phyloP scores from a whole-genome alignment of 2,329 filamentous ascomycete species.

The Diaporthe caulivora region DNA sequence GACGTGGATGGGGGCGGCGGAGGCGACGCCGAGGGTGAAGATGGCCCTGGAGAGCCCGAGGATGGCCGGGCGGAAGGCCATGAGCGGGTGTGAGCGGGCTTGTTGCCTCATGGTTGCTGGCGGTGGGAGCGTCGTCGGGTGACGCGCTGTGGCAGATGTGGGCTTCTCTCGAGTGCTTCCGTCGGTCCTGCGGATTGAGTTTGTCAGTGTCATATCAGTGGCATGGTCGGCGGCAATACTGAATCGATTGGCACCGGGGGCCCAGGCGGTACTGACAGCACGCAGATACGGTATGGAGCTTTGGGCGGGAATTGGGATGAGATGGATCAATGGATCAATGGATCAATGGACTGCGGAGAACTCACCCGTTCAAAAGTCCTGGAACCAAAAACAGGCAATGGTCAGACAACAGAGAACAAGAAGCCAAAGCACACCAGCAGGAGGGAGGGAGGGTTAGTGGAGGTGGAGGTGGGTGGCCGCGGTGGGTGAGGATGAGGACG shows the following conservation, averaged over 20 bases:
- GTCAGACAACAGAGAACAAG: neutral
- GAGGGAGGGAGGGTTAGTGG: neutral
- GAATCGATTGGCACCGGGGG: too few relatives aligned
- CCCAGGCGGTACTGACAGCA: too few relatives aligned
- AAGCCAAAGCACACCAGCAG: slow-evolving; percentile 2
- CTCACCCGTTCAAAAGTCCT: neutral
- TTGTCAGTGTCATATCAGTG: slow-evolving; percentile 2
- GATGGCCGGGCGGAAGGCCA: slow-evolving; percentile 52
- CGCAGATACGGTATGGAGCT: neutral
- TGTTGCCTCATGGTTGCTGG: slow-evolving; percentile 33
- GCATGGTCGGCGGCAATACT: neutral
- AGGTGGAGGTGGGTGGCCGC: neutral
- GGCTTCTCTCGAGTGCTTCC: neutral
- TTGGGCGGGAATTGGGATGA: neutral
- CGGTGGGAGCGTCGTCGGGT: slow-evolving; percentile 1
- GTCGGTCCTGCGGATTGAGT: neutral
- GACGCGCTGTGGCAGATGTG: neutral
- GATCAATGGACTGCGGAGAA: neutral
- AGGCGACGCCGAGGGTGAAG: slow-evolving; percentile 61
- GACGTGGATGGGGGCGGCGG: slow-evolving; percentile 58
- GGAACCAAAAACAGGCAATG: neutral
- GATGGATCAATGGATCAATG: neutral
- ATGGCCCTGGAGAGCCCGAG: slow-evolving; percentile 66
- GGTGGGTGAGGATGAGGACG: neutral
- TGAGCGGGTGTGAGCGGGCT: slow-evolving; percentile 24